Evolutionary conservation across 371 early-diverging fungal species (phyloP).

Genomic region (Mortierella sp.): DNA sequence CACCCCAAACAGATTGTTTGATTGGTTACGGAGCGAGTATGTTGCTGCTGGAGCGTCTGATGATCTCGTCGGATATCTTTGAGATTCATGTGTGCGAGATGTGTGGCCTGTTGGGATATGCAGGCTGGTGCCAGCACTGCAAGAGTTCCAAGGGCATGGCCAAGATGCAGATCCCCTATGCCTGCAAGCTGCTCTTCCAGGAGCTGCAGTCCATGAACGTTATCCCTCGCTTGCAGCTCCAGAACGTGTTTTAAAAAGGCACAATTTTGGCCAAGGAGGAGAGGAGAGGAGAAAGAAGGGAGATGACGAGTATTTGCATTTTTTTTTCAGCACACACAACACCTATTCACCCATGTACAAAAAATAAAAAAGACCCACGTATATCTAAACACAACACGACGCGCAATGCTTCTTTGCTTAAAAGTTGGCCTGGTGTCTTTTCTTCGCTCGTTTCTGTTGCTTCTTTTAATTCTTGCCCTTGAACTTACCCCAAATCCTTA

Average conservation of each 20-base stretch:
- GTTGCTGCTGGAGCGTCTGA: conserved; percentile 94
- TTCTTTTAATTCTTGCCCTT: no score
- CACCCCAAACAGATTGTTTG: conserved; percentile 83
- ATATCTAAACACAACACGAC: neutral
- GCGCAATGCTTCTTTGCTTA: no score
- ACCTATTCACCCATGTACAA: neutral
- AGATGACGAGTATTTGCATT: conserved; percentile 5
- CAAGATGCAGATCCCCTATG: conserved; percentile 97
- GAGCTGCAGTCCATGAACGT: conserved; percentile 98
- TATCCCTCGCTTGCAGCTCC: conserved; percentile 76
- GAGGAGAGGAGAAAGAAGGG: neutral
- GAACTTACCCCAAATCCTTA: no score
- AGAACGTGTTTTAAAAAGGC: conserved; percentile 55
- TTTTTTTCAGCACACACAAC: neutral
- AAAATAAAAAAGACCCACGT: neutral
- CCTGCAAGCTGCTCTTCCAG: conserved; percentile 96
- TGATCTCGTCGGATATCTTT: conserved; percentile 96
- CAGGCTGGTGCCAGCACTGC: conserved; percentile 98
- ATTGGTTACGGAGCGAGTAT: conserved; percentile 98
- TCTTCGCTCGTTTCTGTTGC: no score
- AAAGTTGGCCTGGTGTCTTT: no score
- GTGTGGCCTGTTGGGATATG: conserved; percentile 96
- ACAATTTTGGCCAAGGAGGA: neutral
- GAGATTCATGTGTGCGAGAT: conserved; percentile 92
- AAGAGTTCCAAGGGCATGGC: conserved; percentile 88